A percentile compares a stretch with the other conserved stretches of the same genome.
Conservation (phyloP, 2,329 filamentous ascomycete genomes). For the Cladobotryum mycophilum region DNA sequence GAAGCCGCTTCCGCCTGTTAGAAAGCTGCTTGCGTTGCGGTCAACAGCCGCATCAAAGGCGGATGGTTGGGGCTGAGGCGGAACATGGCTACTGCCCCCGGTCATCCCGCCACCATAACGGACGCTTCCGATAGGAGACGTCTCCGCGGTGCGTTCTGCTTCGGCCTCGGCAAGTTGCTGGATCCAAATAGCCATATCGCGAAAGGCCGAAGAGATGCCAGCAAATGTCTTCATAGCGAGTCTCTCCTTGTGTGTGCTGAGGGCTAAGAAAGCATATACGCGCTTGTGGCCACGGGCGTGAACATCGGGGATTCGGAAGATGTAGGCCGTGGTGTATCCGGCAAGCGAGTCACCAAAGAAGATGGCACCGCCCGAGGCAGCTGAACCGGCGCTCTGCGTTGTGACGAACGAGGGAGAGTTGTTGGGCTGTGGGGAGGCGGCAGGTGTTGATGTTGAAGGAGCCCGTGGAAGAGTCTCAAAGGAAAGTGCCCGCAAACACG, state of each 20-base stretch:
- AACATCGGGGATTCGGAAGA: conserved; percentile 62
- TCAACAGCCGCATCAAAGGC: conserved; percentile 29
- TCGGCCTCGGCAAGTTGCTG: conserved; percentile 58
- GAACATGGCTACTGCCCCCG: conserved; percentile 5
- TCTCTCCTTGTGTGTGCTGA: conserved; percentile 59
- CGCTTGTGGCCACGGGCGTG: conserved; percentile 62
- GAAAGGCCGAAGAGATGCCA: conserved; percentile 55
- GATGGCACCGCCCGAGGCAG: conserved; percentile 58
- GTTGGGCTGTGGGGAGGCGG: conserved; percentile 28
- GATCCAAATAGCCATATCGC: conserved; percentile 60
- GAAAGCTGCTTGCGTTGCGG: conserved; percentile 48
- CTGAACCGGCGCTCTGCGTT: conserved; percentile 45
- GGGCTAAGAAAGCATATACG: conserved; percentile 61
- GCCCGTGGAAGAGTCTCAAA: conserved; percentile 59
- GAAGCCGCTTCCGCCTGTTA: conserved; percentile 50
- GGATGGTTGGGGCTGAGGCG: conserved; percentile 21
- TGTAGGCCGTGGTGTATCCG: conserved; percentile 64
- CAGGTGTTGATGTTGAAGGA: conserved; percentile 36
- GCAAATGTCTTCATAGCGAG: conserved; percentile 61
- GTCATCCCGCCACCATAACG: conserved; percentile 28
- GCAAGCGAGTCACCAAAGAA: conserved; percentile 61
- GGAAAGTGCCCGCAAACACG: conserved; percentile 59
- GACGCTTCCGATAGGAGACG: conserved; percentile 32
- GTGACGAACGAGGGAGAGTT: conserved; percentile 47
- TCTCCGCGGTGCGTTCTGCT: conserved; percentile 49